These are phyloP conservation scores for Diaporthe citri DNA, from an alignment of 2,329 filamentous ascomycete genomes.

Conservation along the genomic window DNA sequence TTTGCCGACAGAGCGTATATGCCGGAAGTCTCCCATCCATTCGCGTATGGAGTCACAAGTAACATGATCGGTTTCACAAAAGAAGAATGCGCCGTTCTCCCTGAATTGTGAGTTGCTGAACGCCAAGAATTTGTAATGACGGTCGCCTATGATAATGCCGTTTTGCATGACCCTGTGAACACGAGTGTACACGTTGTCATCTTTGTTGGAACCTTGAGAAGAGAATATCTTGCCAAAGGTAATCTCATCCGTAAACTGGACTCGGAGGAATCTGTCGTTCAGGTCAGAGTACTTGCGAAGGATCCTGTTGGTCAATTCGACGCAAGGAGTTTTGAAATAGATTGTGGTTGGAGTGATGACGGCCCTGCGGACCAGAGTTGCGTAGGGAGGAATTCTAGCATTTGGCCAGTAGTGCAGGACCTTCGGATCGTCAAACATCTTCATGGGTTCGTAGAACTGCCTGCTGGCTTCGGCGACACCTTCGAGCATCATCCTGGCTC, in stretches of 20 bases:
- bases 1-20: conserved; percentile 89
- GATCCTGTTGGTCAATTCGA: conserved; percentile 91
- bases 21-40: conserved; percentile 88
- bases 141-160: conserved; percentile 85
- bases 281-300: conserved; percentile 77
- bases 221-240: conserved; percentile 70
- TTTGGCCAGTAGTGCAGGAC: conserved; percentile 61
- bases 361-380: conserved; percentile 80
- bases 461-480: conserved; percentile 76
- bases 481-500: conserved; percentile 78
- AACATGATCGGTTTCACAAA: conserved; percentile 76
- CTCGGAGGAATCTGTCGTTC: conserved; percentile 85
- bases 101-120: conserved; percentile 96
- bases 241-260: conserved; percentile 90
- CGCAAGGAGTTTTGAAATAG: conserved; percentile 79
- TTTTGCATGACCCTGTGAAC: conserved; percentile 79
- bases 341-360: conserved; percentile 88
- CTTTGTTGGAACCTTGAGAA: conserved; percentile 62
- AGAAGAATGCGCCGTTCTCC: conserved; percentile 94
- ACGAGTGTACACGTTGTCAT: conserved; percentile 80
- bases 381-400: conserved; percentile 75
- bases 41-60: conserved; percentile 82
- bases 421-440: conserved; percentile 72
- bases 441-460: conserved; percentile 76
- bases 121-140: conserved; percentile 89